Base-by-base conservation (phyloP, 345 rosid species). In the thale cress (Arabidopsis thaliana) region DNA sequence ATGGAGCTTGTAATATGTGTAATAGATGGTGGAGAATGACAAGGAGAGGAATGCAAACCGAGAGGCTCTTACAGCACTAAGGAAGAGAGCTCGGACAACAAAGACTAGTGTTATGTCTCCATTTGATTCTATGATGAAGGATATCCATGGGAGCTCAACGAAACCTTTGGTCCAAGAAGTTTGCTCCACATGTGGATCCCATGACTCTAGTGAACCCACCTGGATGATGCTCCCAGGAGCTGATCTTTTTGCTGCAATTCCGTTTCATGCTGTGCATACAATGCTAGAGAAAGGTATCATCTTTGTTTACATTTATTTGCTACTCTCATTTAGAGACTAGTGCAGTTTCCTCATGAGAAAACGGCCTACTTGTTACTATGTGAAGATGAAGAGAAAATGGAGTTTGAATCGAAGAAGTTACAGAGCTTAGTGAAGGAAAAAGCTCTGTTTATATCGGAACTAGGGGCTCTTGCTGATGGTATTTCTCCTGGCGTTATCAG, bases 201-300 rank as follows among this genome's bases (percentile, higher is more conserved):
- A 93, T 62, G 86, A 89, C 69, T 57, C 89, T 0, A 81, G 73
- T 67, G 96, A 93, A 82, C 80, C 48, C 28, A 91, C 88, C 0
- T 93, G 97, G 98, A 89, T 91, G 93, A 80, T 87, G 86, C 84
- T 89, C 34, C 91, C 89, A 1, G 94, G 96, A 64, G 73, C 90
- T 58, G 98, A 93, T 77, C 75, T 85, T 52, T 93, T 96, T 72
- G 87, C 91, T 6, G 80, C 85, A 12, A 71, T 86, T 45, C 91
- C 96, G 20, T 89, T 90, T 82, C 93, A 92, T 74, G 98, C 87
- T 51, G 89, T 86, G 79, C 99, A 88, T 81, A 81, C 87, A 33
- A 75, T 90, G 38, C 83, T 95, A 77, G 94, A 90, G 78, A 82
- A 84, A 88, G 97, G 93, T 92, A n/a, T 22, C 1, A 44, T 44